Conservation (phyloP, 164 flowering plant species). For the Dillenia turbinata region DNA sequence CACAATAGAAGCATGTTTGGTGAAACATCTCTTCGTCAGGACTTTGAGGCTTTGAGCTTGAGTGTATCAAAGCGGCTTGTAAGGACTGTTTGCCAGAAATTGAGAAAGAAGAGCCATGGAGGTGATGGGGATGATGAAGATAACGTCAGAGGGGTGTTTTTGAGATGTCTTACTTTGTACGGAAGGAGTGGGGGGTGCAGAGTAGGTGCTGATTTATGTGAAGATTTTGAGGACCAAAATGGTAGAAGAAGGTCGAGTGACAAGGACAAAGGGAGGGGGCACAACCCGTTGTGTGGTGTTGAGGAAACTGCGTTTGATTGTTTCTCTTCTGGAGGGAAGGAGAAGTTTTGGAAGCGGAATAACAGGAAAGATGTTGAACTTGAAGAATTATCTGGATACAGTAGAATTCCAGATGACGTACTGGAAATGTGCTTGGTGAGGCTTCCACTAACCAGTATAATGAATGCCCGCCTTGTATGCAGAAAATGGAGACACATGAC, state of each 20-base stretch:
- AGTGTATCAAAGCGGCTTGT: constrained; percentile 64
- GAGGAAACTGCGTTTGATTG: constrained; percentile 74
- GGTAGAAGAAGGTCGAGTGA: constrained; percentile 62
- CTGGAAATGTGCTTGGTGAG: constrained; percentile 90
- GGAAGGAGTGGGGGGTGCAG: constrained; percentile 88
- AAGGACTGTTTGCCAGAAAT: constrained; percentile 65
- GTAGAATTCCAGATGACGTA: constrained; percentile 77
- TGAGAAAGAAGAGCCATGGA: constrained; percentile 46
- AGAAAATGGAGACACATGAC: constrained; percentile 81
- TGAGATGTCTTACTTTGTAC: constrained; percentile 69
- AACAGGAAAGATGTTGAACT: constrained; percentile 40
- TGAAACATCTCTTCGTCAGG: constrained; percentile 43
- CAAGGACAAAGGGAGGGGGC: constrained; percentile 59
- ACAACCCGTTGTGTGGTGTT: constrained; percentile 40
- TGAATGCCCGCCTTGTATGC: constrained; percentile 93
- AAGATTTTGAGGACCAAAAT: constrained; percentile 53
- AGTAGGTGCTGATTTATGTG: constrained; percentile 79
- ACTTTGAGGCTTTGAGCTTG: constrained; percentile 54
- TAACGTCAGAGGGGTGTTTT: constrained; percentile 35
- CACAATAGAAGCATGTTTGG: constrained; percentile 5
- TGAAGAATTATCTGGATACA: constrained; percentile 24
- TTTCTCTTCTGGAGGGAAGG: constrained; percentile 67
- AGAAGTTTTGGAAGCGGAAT: constrained; percentile 65
- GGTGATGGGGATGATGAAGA: constrained; percentile 53
- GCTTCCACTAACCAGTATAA: constrained; percentile 74